Evolutionary conservation across 805 yeast species (phyloP).

Genomic region (Metschnikowia lochheadii): DNA sequence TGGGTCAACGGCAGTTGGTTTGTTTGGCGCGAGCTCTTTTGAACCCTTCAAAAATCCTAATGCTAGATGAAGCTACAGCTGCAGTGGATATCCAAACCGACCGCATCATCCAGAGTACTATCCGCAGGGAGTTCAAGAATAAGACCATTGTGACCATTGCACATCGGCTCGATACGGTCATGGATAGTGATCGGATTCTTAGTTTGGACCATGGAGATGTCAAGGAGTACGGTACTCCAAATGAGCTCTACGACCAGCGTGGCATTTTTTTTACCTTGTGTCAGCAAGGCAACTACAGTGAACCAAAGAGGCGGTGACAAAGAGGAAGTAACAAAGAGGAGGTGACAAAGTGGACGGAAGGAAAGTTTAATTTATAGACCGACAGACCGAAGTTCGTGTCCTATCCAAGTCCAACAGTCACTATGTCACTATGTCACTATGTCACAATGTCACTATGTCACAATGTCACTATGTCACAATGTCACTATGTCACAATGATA

Average conservation of each 20-base stretch:
- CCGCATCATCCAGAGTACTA: slow-evolving; percentile 25
- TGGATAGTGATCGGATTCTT: slow-evolving; percentile 26
- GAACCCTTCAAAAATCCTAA: slow-evolving; percentile 13
- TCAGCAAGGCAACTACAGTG: slow-evolving; percentile 34
- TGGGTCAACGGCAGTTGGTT: slow-evolving; percentile 24
- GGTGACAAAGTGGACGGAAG: too few relatives aligned
- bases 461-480: too few relatives aligned
- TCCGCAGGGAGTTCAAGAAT: slow-evolving; percentile 22
- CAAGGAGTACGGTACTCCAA: slow-evolving; percentile 40
- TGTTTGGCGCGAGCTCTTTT: slow-evolving; percentile 24
- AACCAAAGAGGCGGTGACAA: background rate
- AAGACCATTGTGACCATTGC: slow-evolving; percentile 28
- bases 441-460: too few relatives aligned
- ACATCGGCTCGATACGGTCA: slow-evolving; percentile 25
- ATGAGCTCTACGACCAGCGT: slow-evolving; percentile 37
- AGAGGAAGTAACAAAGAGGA: too few relatives aligned
- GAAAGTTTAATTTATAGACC: background rate
- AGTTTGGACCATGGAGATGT: slow-evolving; percentile 24
- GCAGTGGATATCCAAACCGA: slow-evolving; percentile 26
- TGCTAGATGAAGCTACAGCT: slow-evolving; percentile 27
- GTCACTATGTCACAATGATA: too few relatives aligned
- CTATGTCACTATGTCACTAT: too few relatives aligned
- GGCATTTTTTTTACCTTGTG: slow-evolving; percentile 53
- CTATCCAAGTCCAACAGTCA: too few relatives aligned
- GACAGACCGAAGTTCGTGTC: too few relatives aligned